phyloP scores from a whole-genome alignment of 2,329 filamentous ascomycete genomes.

The Lasiodiplodia citricola region DNA sequence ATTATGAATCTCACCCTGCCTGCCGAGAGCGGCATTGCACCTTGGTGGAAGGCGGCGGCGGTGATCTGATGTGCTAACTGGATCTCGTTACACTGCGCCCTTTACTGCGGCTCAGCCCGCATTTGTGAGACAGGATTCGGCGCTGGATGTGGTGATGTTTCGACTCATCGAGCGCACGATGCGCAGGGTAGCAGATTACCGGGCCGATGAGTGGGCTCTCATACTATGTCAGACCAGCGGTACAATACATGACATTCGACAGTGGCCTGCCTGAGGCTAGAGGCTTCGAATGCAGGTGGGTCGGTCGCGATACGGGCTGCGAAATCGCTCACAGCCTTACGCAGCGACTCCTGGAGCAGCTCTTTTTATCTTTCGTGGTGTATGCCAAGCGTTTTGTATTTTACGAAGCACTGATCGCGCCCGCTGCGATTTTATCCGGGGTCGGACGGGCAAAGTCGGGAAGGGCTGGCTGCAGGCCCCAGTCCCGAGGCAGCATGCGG shows the following conservation, averaged over 20 bases:
- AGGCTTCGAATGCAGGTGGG: slow-evolving; percentile 17
- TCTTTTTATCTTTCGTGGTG: background rate
- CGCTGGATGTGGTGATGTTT: slow-evolving; percentile 17
- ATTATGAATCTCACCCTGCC: slow-evolving; percentile 13
- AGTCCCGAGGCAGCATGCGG: slow-evolving; percentile 24
- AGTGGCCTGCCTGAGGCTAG: slow-evolving; percentile 20
- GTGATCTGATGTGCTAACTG: slow-evolving; percentile 24
- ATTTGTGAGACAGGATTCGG: slow-evolving; percentile 16
- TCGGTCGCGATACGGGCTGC: slow-evolving; percentile 15
- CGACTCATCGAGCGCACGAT: slow-evolving; percentile 16
- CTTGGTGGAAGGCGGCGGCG: background rate
- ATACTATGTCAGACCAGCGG: slow-evolving; percentile 24
- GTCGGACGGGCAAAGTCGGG: slow-evolving; percentile 20
- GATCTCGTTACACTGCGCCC: slow-evolving; percentile 18
- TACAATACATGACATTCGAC: slow-evolving; percentile 26
- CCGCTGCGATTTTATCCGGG: background rate
- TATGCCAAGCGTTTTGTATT: background rate
- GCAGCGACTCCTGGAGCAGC: background rate
- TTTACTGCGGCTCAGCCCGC: slow-evolving; percentile 21
- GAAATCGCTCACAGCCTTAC: slow-evolving; percentile 13
- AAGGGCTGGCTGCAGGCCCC: slow-evolving; percentile 4
- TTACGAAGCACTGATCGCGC: background rate
- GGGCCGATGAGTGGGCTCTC: slow-evolving; percentile 25
- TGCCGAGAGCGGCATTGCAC: slow-evolving; percentile 10
- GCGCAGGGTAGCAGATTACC: slow-evolving; percentile 15